Conservation (phyloP, 2,329 filamentous ascomycete genomes). For the Arthrobotrys iridis region DNA sequence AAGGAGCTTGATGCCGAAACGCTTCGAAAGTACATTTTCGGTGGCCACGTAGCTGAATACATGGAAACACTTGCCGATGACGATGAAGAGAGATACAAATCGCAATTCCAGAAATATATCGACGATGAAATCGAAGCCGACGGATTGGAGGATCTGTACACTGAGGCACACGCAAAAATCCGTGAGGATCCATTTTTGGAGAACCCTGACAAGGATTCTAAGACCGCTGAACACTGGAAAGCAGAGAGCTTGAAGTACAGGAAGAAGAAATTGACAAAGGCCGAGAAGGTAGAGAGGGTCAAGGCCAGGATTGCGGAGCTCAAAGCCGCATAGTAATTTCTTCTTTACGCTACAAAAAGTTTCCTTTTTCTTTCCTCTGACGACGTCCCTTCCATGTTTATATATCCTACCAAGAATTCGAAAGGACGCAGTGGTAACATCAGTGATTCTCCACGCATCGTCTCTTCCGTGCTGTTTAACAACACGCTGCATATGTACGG, state of each 20-base stretch:
- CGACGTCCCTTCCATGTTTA: neutral
- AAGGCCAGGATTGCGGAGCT: conserved; percentile 91
- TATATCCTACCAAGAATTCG: conserved; percentile 5
- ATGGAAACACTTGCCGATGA: conserved; percentile 99
- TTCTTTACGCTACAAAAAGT: conserved; percentile 16
- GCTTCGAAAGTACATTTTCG: conserved; percentile 99
- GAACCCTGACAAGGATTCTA: conserved; percentile 80
- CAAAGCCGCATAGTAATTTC: conserved; percentile 61
- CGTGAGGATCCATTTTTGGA: conserved; percentile 99
- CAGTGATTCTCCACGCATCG: neutral
- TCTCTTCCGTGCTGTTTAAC: neutral
- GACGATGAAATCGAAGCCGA: conserved; percentile 97
- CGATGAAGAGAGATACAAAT: conserved; percentile 99
- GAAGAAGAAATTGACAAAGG: conserved; percentile 79
- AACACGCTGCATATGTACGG: neutral
- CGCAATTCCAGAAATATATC: conserved; percentile 97
- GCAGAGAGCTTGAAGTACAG: conserved; percentile 91
- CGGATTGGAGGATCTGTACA: conserved; percentile 94
- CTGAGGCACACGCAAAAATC: conserved; percentile 94
- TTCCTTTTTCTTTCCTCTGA: conserved; percentile 24
- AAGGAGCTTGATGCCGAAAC: conserved; percentile 98
- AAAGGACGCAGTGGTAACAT: neutral
- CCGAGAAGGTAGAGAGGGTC: conserved; percentile 82
- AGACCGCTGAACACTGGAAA: conserved; percentile 98
- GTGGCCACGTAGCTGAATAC: conserved; percentile 98